A percentile compares a stretch with the other conserved stretches of the same genome.
phyloP scores from a whole-genome alignment of 2,329 filamentous ascomycete species.

The Herpotrichia juniperi region DNA sequence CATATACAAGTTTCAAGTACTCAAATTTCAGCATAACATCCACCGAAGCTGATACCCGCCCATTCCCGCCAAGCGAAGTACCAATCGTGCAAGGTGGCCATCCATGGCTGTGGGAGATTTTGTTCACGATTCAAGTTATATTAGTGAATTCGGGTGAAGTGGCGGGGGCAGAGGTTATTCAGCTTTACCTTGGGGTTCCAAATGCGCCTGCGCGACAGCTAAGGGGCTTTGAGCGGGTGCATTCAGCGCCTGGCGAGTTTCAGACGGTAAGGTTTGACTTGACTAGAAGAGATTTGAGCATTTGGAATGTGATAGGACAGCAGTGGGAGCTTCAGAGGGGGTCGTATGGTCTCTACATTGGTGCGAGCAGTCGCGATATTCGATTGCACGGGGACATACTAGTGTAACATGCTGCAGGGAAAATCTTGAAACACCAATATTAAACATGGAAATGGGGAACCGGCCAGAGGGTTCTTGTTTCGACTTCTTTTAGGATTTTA shows the following conservation, averaged over 20 bases:
- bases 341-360: conserved; percentile 8
- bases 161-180: conserved; percentile 72
- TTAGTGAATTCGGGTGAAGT: conserved; percentile 72
- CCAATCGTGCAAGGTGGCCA: conserved; percentile 23
- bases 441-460: no score
- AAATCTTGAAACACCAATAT: no score
- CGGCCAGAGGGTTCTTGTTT: no score
- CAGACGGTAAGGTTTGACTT: conserved; percentile 69
- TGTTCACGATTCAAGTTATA: conserved; percentile 69
- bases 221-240: conserved; percentile 78
- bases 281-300: conserved; percentile 79
- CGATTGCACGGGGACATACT: not conserved
- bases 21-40: conserved; percentile 36
- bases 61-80: conserved; percentile 34
- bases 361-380: not conserved
- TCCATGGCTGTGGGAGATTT: conserved; percentile 66
- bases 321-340: conserved; percentile 68
- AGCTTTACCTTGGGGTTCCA: conserved; percentile 68
- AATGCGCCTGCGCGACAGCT: conserved; percentile 72
- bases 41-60: not conserved
- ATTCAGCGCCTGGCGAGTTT: conserved; percentile 70
- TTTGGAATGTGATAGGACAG: conserved; percentile 78
- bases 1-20: conserved; percentile 77
- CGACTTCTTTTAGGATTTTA: no score
- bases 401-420: no score